Evolutionary conservation across 495 filamentous ascomycete species (phyloP).

Genomic region (Aspergillus bridgeri): DNA sequence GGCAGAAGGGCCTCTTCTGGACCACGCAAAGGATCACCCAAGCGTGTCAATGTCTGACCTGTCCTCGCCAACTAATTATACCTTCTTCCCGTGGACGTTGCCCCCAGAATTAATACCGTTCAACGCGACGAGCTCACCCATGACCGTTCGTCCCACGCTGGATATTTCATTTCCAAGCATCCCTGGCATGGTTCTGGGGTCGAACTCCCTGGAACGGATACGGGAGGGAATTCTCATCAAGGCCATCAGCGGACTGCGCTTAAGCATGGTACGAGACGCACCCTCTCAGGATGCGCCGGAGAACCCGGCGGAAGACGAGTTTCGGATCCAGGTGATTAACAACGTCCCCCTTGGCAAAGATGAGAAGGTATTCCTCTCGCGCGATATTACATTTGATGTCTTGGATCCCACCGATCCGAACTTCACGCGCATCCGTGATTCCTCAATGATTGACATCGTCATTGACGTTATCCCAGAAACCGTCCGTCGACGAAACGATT

Average conservation of each 20-base stretch:
- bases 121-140: constrained; percentile 67
- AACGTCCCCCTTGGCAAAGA: constrained; percentile 81
- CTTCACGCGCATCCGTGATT: constrained; percentile 75
- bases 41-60: constrained; percentile 55
- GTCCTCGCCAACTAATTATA: constrained; percentile 70
- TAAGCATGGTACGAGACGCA: constrained; percentile 74
- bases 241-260: constrained; percentile 70
- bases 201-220: constrained; percentile 55
- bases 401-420: constrained; percentile 71
- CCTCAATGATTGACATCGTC: constrained; percentile 67
- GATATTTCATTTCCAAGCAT: constrained; percentile 78
- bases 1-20: constrained; percentile 51
- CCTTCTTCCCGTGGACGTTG: constrained; percentile 90
- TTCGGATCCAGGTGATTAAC: constrained; percentile 72
- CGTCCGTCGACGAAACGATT: constrained; percentile 37
- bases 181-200: constrained; percentile 52
- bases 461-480: constrained; percentile 51
- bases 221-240: constrained; percentile 76
- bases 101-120: constrained; percentile 68
- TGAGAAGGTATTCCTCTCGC: constrained; percentile 81
- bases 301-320: constrained; percentile 41
- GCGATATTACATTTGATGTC: constrained; percentile 69
- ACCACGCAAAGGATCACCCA: constrained; percentile 49
- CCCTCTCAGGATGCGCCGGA: constrained; percentile 32
- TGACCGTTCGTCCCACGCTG: constrained; percentile 60